Conservation (phyloP, 2,329 filamentous ascomycete species). For the Furcasterigmium sp. region DNA sequence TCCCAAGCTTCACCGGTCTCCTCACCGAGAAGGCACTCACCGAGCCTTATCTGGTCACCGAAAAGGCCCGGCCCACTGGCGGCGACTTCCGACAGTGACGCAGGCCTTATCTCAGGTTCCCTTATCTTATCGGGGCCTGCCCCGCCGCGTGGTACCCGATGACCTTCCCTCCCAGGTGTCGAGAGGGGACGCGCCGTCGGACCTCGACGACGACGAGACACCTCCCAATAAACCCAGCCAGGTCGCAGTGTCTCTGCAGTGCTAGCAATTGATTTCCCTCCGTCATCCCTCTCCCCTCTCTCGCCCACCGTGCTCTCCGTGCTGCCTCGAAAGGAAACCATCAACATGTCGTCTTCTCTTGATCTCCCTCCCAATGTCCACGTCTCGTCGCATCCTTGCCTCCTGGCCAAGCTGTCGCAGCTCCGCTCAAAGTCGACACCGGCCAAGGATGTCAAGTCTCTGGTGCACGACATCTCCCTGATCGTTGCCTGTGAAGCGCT, state of each 20-base stretch:
- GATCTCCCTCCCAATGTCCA: conserved; percentile 59
- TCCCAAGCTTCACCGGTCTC: too few relatives aligned
- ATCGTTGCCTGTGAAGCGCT: conserved; percentile 82
- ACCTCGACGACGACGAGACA: too few relatives aligned
- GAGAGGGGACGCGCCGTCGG: too few relatives aligned
- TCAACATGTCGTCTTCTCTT: conserved; percentile 26
- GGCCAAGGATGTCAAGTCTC: conserved; percentile 69
- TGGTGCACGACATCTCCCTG: conserved; percentile 81
- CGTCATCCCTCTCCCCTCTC: conserved; percentile 1
- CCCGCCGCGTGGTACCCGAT: not conserved
- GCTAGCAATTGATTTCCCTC: conserved; percentile 3
- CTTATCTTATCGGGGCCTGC: not conserved
- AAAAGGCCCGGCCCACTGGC: too few relatives aligned
- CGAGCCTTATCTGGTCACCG: too few relatives aligned
- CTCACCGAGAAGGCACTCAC: too few relatives aligned
- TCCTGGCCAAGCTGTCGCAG: conserved; percentile 84
- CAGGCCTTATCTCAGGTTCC: not conserved
- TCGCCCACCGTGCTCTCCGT: not conserved
- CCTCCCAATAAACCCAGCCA: conserved; percentile 7
- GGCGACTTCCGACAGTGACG: too few relatives aligned
- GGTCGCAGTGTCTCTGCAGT: not conserved
- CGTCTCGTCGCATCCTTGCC: conserved; percentile 79
- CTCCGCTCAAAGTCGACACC: conserved; percentile 69
- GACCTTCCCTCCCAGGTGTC: not conserved
- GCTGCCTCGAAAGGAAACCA: not conserved